These are phyloP conservation scores for Fusarium foetens DNA, from an alignment of 2,329 filamentous ascomycete species.

Conservation along the genomic window DNA sequence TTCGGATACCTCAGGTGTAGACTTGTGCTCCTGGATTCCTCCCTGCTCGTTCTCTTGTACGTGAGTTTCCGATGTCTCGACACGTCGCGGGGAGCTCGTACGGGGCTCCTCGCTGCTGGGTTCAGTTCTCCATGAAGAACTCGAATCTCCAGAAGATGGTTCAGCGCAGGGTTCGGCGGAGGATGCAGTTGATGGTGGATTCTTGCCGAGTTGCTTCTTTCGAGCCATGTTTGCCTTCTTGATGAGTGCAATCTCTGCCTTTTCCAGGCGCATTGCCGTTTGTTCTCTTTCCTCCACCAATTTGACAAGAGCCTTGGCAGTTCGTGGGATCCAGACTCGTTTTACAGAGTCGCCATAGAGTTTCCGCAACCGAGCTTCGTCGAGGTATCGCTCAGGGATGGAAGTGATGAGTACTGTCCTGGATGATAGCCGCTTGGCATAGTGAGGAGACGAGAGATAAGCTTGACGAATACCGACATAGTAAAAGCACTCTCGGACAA, in stretches of 20 bases:
- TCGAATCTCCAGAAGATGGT: slow-evolving; percentile 19
- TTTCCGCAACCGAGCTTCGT: slow-evolving; percentile 78
- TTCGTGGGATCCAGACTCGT: slow-evolving; percentile 84
- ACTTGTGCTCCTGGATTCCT: slow-evolving; percentile 10
- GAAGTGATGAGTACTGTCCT: slow-evolving; percentile 90
- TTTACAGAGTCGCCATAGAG: slow-evolving; percentile 86
- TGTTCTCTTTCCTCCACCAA: slow-evolving; percentile 84
- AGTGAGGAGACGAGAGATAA: slow-evolving; percentile 85
- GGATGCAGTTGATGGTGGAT: slow-evolving; percentile 4
- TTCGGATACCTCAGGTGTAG: slow-evolving; percentile 30
- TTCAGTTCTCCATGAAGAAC: slow-evolving; percentile 21
- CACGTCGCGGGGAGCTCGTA: neutral
- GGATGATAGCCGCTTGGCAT: slow-evolving; percentile 86
- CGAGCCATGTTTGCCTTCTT: slow-evolving; percentile 79
- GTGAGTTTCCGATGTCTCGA: slow-evolving; percentile 14
- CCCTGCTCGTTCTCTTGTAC: neutral
- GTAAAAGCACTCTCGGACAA: slow-evolving; percentile 89
- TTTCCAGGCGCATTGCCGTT: slow-evolving; percentile 83
- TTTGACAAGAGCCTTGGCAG: slow-evolving; percentile 80
- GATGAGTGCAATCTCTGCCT: slow-evolving; percentile 86
- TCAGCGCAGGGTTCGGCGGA: slow-evolving; percentile 24
- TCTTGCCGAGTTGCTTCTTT: slow-evolving; percentile 58
- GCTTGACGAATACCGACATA: slow-evolving; percentile 94
- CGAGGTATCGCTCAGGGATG: slow-evolving; percentile 81
- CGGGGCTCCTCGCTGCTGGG: slow-evolving; percentile 20